Evolutionary conservation across 192 early-diverging fungal genomes (phyloP), one percentile per base, ranked within the genome.

Genomic region (Phlyctochytrium bullatum): DNA sequence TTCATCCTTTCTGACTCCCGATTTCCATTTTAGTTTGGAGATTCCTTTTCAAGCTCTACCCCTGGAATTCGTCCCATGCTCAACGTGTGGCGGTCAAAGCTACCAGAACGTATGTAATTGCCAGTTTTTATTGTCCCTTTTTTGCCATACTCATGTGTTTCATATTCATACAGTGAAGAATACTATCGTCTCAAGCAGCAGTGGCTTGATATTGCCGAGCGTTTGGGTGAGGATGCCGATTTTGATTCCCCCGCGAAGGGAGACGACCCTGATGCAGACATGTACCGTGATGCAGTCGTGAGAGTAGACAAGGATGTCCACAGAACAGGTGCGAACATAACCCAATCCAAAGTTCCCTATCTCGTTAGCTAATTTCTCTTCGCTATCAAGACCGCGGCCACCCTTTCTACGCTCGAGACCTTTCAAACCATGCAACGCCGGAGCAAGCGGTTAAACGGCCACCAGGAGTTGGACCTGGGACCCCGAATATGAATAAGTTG

Each of bases 1-100:
- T 14, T 6, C 20, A 14, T 47, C 20, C 10, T 6, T 20, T 20
- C 20, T 47, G 40, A 47, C 40, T 20, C 40, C 20, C 20, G 6
- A 14, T 47, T 47, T 47, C 20, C 10, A 47, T 47, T 14, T 47
- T 47, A 35, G 93, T 94, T 10, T 98, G 94, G 94, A 88, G 91
- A 59, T 98, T 91, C 69, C 80, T 98, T 58, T 74, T 93, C 32
- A 83, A 80, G 6, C 80, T 97, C 2, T 96, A 92, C 70, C 86
- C 92, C 4, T 98, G 92, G 92, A 73, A 80, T 25, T 92, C 90
- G 10, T 90, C 88, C 29, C 86, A 89, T 24, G 81, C 72, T 14
- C 86, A 94, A 73, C 86, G 94, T 53, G 69, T 33, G 35, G 27
- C 29, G 12, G 64, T 71, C 80, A 10, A 76, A 70, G 2, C 79